phyloP scores from a whole-genome alignment of 305 asterid genomes.

The Rubia tinctorum region DNA sequence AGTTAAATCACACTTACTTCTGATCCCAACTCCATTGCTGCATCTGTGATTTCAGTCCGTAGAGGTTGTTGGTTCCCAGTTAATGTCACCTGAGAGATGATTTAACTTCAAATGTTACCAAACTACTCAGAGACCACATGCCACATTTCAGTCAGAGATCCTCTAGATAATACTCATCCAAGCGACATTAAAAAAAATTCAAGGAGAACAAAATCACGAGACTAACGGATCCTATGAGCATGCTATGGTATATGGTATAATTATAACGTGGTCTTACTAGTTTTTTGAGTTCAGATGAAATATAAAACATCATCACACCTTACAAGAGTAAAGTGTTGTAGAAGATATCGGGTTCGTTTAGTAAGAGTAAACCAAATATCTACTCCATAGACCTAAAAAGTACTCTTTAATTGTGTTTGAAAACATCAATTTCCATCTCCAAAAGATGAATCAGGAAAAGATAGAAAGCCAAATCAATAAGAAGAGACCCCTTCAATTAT shows the following conservation, averaged over 20 bases:
- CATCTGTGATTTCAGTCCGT: conserved; percentile 92
- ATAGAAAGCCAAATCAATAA: background rate
- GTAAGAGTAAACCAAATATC: background rate
- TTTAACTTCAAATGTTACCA: background rate
- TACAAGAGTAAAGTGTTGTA: background rate
- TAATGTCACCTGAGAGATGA: conserved; percentile 66
- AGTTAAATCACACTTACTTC: conserved; percentile 48
- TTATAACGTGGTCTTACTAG: background rate
- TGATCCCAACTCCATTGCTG: conserved; percentile 95
- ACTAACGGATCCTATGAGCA: background rate
- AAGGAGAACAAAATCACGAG: background rate
- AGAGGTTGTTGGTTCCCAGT: conserved; percentile 95
- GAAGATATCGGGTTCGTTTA: background rate
- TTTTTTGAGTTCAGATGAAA: background rate
- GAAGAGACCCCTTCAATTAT: background rate
- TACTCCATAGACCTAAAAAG: background rate
- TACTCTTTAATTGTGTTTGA: background rate
- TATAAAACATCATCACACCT: background rate
- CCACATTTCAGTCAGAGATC: background rate
- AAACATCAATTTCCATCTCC: background rate
- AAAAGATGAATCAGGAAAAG: background rate
- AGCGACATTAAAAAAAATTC: background rate
- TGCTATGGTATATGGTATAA: background rate
- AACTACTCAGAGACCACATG: background rate
- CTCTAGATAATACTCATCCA: conserved; percentile 6